Conservation (phyloP, 1,139 yeast genomes). For the Sugiyamaella sp. region DNA sequence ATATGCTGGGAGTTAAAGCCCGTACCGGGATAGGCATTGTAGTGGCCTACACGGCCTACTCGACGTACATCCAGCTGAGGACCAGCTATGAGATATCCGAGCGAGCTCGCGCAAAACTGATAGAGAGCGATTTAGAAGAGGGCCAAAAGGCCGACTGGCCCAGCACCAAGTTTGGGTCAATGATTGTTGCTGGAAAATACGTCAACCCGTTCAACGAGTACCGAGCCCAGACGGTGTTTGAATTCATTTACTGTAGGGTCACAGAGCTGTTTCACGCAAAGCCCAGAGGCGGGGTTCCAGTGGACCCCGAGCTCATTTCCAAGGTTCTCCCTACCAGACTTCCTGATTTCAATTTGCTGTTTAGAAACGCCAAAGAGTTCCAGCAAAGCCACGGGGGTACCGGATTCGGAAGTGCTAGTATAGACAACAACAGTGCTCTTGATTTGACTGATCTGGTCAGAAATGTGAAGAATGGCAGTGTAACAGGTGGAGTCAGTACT, state of each 20-base stretch:
- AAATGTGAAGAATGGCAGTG: background rate
- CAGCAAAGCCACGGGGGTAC: background rate
- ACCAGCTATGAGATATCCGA: conserved; percentile 60
- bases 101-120: conserved; percentile 46
- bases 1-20: conserved; percentile 16
- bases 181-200: conserved; percentile 74
- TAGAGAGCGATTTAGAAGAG: conserved; percentile 35
- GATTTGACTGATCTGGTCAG: background rate
- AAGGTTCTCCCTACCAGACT: conserved; percentile 56
- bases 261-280: conserved; percentile 67
- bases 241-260: conserved; percentile 71
- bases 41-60: conserved; percentile 68
- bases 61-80: conserved; percentile 59
- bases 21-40: conserved; percentile 55
- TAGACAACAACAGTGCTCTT: background rate
- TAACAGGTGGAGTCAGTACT: background rate
- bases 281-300: conserved; percentile 70
- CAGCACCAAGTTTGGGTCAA: conserved; percentile 38
- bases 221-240: conserved; percentile 85
- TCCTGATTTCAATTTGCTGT: conserved; percentile 58
- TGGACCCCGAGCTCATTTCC: conserved; percentile 47
- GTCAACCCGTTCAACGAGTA: conserved; percentile 94
- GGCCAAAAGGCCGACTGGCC: conserved; percentile 45
- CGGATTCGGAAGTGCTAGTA: background rate
- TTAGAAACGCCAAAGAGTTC: conserved; percentile 34